phyloP scores from a whole-genome alignment of 768 basidiomycete genomes.

The Xanthoconium purpureum region DNA sequence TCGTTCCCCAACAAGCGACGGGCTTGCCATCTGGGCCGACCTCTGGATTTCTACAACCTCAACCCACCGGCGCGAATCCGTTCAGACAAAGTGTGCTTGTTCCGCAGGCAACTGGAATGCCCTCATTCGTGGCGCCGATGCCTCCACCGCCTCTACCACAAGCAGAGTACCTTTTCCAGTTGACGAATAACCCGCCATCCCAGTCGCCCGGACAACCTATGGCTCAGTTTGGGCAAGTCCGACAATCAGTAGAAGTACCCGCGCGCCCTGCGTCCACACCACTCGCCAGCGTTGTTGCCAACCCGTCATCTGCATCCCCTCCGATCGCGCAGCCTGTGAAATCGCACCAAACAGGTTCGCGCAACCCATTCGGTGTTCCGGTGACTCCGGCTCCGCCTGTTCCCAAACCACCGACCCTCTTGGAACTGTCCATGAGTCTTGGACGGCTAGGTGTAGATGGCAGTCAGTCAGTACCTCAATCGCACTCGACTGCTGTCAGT shows the following conservation, averaged over 20 bases:
- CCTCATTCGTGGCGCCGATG: slow-evolving; percentile 33
- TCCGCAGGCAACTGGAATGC: slow-evolving; percentile 60
- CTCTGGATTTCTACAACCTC: slow-evolving; percentile 49
- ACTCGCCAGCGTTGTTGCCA: slow-evolving; percentile 40
- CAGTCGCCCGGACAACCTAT: slow-evolving; percentile 11
- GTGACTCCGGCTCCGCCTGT: slow-evolving; percentile 58
- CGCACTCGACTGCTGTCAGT: slow-evolving; percentile 32
- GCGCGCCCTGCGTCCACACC: slow-evolving; percentile 74
- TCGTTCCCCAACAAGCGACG: slow-evolving; percentile 55
- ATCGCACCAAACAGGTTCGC: slow-evolving; percentile 89
- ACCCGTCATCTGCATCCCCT: slow-evolving; percentile 35
- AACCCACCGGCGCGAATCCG: slow-evolving; percentile 66
- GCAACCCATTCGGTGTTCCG: slow-evolving; percentile 90
- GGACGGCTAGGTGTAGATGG: slow-evolving; percentile 26
- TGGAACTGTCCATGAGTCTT: slow-evolving; percentile 66
- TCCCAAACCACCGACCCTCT: slow-evolving; percentile 75
- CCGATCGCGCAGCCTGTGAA: slow-evolving; percentile 62
- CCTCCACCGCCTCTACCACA: slow-evolving; percentile 11
- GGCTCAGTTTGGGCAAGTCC: slow-evolving; percentile 6
- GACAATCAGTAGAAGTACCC: slow-evolving; percentile 34
- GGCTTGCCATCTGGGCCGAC: slow-evolving; percentile 40
- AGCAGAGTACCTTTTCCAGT: slow-evolving; percentile 10
- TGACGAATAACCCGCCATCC: slow-evolving; percentile 10
- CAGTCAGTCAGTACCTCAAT: slow-evolving; percentile 30
- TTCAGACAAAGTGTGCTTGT: slow-evolving; percentile 79